These are phyloP conservation scores for Trichosporon faecale DNA, from an alignment of 1,284 basidiomycete species.

Conservation along the genomic window DNA sequence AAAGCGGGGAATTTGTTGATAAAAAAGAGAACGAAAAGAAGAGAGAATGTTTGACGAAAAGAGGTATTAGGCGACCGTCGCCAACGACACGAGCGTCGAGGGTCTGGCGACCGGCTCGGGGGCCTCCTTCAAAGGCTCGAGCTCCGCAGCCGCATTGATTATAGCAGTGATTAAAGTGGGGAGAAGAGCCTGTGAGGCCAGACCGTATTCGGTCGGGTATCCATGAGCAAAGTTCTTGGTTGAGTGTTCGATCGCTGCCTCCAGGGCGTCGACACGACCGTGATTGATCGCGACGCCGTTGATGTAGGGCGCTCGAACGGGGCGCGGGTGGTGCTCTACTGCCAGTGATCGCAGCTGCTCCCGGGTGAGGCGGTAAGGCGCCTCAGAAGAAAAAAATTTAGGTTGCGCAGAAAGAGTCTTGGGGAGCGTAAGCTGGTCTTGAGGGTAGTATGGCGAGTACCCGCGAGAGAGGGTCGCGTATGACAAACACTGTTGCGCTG, in stretches of 20 bases:
- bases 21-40: neutral
- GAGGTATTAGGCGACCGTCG: constrained; percentile 1
- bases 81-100: neutral
- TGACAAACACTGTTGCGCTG: neutral
- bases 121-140: neutral
- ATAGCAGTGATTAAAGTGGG: neutral
- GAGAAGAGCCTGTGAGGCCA: constrained; percentile 2
- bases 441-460: constrained; percentile 1
- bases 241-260: neutral
- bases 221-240: neutral
- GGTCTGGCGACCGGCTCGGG: neutral
- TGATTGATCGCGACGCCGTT: constrained; percentile 6
- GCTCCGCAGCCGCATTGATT: constrained; percentile 5
- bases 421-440: neutral
- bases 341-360: constrained; percentile 3
- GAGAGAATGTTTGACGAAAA: neutral
- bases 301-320: neutral
- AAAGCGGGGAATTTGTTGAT: constrained; percentile 1
- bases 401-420: constrained; percentile 5
- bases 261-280: neutral
- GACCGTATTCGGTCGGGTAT: constrained; percentile 1
- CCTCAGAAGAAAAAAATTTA: constrained; percentile 5
- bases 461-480: constrained; percentile 2
- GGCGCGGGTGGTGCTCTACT: neutral
- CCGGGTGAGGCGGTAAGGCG: neutral